A percentile compares a stretch with the other conserved stretches of the same genome.
These are phyloP conservation scores for Botrytis hyacinthi DNA, from an alignment of 2,329 filamentous ascomycete species.

Conservation along the genomic window DNA sequence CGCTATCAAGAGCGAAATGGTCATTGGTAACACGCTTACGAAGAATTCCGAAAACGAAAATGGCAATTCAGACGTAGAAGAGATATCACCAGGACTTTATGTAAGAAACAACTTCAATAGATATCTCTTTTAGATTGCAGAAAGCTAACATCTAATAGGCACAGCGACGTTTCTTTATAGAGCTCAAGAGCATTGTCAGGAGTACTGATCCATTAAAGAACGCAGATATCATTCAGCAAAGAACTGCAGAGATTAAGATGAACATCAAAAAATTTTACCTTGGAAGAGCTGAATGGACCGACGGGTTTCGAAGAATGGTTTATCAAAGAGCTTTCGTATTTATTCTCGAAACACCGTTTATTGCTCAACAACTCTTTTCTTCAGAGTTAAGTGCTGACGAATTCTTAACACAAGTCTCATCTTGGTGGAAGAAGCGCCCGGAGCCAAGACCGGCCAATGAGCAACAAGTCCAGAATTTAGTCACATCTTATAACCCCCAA, in stretches of 20 bases:
- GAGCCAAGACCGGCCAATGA: background rate
- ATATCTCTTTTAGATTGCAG: background rate
- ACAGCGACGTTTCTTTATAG: background rate
- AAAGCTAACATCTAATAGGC: conserved; percentile 3
- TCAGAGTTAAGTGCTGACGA: background rate
- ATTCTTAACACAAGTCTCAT: background rate
- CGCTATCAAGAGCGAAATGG: background rate
- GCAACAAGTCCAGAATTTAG: background rate
- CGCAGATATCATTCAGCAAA: background rate
- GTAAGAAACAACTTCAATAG: background rate
- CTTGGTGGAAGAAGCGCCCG: background rate
- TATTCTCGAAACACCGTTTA: background rate
- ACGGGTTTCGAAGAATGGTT: background rate
- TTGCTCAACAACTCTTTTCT: background rate
- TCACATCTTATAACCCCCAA: background rate
- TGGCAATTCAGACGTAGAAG: background rate
- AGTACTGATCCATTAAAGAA: background rate
- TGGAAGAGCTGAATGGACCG: background rate
- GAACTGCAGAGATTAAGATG: background rate
- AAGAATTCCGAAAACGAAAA: background rate
- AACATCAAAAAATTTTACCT: background rate
- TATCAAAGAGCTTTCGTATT: background rate
- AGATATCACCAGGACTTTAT: background rate
- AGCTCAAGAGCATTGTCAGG: background rate
- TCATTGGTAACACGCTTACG: background rate